Evolutionary conservation across 768 basidiomycete species (phyloP), one percentile per base, ranked within the genome.

Genomic region (Albatrellus ellisii): DNA sequence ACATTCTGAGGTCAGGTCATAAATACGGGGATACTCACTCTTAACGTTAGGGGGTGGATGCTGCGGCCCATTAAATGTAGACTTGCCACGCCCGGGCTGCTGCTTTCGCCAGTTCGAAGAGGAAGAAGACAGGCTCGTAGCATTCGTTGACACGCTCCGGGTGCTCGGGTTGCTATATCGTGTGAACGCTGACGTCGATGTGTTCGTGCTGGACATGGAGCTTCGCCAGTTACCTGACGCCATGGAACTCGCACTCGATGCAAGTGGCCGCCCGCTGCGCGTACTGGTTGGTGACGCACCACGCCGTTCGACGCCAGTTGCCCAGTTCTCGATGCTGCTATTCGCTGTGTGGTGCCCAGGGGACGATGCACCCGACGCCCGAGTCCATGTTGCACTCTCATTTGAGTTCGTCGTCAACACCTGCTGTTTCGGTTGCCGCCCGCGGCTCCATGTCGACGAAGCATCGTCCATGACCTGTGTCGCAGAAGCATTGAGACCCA

Each of bases 51-150:
- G 42, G 17, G 62, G 64, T 45, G 58, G 46, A 31, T 36, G 31
- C 26, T 33, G 46, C 28, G 29, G 22, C 29, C 35, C 41, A 10
- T 15, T 40, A 24, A 28, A 20, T n/a, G 49, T 43, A 24, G 33
- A 5, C 12, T 43, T 18, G 12, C 46, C 43, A 4, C 44, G 36
- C 12, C 35, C 46, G 21, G 42, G 24, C 9, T 43, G 44, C 11
- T 41, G 43, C 70, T 71, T 53, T 40, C 81, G 74, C 80, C 84
- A 85, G 58, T 80, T 84, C 20, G 81, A 82, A 6, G 83, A 73
- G 49, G 81, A 86, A 18, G 74, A 72, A 25, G 82, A 84, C 5
- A 84, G 73, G 50, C 82, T 84, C 12, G 87, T 90, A 33, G 85
- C 86, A 43, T 73, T 73, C 4, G 87, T 88, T 17, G 81, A 81